Conservation (phyloP, 352 stramenopile genomes). For the Phytophthora podocarpi region DNA sequence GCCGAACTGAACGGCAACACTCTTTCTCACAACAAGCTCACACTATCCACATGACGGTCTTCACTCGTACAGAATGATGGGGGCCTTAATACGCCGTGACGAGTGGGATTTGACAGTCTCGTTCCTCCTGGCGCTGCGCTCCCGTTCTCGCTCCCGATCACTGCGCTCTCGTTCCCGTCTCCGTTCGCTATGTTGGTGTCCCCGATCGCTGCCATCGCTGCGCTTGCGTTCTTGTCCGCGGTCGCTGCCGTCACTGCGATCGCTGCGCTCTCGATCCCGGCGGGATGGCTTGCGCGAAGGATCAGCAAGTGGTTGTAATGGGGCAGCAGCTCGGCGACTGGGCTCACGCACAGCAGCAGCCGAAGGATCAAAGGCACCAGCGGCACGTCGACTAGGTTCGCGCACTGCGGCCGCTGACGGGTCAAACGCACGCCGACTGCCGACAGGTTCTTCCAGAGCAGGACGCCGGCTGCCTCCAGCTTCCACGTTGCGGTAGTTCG, state of each 20-base stretch:
- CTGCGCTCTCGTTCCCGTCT: conserved; percentile 16
- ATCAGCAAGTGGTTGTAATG: conserved; percentile 10
- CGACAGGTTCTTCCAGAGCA: conserved; percentile 6
- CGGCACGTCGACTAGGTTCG: conserved; percentile 19
- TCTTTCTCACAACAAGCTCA: conserved; percentile 14
- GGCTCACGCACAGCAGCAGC: conserved; percentile 7
- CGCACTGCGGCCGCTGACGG: conserved; percentile 10
- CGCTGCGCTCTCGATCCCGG: conserved; percentile 16
- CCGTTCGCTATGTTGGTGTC: neutral
- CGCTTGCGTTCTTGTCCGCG: conserved; percentile 9
- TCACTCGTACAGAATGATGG: conserved; percentile 34
- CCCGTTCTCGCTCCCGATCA: conserved; percentile 12
- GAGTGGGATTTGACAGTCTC: conserved; percentile 22
- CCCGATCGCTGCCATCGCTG: conserved; percentile 8
- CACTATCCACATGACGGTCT: conserved; percentile 11
- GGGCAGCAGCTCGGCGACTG: conserved; percentile 22
- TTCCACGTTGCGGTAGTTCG: conserved; percentile 38
- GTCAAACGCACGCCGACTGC: conserved; percentile 6
- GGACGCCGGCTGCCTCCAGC: conserved; percentile 16
- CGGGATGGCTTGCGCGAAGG: neutral
- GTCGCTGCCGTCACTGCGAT: conserved; percentile 15
- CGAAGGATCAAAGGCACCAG: conserved; percentile 18
- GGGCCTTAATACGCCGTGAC: conserved; percentile 19
- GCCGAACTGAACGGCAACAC: conserved; percentile 21
- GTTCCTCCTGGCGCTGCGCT: conserved; percentile 21